These are phyloP conservation scores for Diaporthe eres DNA, from an alignment of 2,329 filamentous ascomycete genomes.

Conservation along the genomic window DNA sequence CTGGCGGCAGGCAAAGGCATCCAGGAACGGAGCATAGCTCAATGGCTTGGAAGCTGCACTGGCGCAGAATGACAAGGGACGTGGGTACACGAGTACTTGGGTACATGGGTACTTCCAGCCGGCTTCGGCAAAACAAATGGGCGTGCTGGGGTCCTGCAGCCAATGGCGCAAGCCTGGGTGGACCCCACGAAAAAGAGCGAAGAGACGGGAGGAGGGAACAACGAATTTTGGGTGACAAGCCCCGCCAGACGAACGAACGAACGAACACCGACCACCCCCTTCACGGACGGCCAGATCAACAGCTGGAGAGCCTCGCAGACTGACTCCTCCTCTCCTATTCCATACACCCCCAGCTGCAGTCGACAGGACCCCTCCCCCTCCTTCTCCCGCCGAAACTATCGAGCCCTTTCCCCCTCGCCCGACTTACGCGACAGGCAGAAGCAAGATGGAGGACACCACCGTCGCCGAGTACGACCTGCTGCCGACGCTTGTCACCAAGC, in stretches of 20 bases:
- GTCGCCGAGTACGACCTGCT: conserved; percentile 68
- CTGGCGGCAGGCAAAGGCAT: conserved; percentile 27
- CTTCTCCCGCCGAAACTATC: neutral
- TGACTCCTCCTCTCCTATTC: neutral
- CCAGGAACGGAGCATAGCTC: conserved; percentile 13
- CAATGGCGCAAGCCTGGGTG: conserved; percentile 30
- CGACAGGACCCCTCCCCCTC: neutral
- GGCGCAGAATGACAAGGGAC: neutral
- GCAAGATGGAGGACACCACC: conserved; percentile 40
- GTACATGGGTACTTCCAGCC: neutral
- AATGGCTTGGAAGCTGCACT: neutral
- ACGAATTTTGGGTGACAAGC: conserved; percentile 42
- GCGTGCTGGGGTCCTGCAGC: conserved; percentile 30
- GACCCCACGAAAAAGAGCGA: conserved; percentile 41
- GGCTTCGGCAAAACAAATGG: conserved; percentile 37
- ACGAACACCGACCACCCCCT: conserved; percentile 28
- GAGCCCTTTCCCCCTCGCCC: neutral
- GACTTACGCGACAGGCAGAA: conserved; percentile 12
- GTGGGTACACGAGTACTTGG: neutral
- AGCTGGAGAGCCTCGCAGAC: conserved; percentile 16
- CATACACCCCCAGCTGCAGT: neutral
- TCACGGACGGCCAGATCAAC: conserved; percentile 27
- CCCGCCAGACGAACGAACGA: conserved; percentile 13
- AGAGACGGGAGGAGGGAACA: conserved; percentile 30
- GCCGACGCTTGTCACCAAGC: conserved; percentile 89